Conservation (phyloP, 768 basidiomycete species). For the Tylopilus sp. region DNA sequence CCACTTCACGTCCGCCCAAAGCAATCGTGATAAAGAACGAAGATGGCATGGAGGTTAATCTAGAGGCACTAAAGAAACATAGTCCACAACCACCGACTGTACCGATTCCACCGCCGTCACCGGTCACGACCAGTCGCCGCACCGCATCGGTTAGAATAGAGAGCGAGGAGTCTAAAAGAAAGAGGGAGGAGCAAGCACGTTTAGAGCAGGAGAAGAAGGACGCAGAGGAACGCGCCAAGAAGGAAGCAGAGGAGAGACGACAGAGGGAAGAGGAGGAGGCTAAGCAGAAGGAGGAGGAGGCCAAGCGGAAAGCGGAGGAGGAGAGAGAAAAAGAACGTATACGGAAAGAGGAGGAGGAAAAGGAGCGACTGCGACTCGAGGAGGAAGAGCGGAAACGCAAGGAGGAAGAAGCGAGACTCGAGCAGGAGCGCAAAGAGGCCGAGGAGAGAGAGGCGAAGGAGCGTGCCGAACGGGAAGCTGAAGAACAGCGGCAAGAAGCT, state of each 20-base stretch:
- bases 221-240: constrained; percentile 35
- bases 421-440: constrained; percentile 31
- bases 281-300: constrained; percentile 39
- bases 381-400: constrained; percentile 36
- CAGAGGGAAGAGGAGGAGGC: constrained; percentile 43
- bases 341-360: constrained; percentile 39
- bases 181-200: constrained; percentile 44
- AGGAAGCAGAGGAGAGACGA: constrained; percentile 35
- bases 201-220: constrained; percentile 39
- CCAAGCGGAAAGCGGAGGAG: constrained; percentile 43
- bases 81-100: constrained; percentile 40
- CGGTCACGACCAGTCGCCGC: constrained; percentile 25
- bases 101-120: constrained; percentile 38
- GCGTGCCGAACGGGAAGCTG: constrained; percentile 34
- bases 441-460: constrained; percentile 43
- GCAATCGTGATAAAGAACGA: constrained; percentile 59
- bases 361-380: constrained; percentile 29
- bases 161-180: constrained; percentile 52
- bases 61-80: constrained; percentile 52
- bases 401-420: constrained; percentile 23
- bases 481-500: constrained; percentile 29
- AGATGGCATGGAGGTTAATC: constrained; percentile 61
- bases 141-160: constrained; percentile 56
- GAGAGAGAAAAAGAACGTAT: constrained; percentile 40
- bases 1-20: constrained; percentile 37